phyloP scores from a whole-genome alignment of 73 alveolate species.

The Paramecium pentaurelia region DNA sequence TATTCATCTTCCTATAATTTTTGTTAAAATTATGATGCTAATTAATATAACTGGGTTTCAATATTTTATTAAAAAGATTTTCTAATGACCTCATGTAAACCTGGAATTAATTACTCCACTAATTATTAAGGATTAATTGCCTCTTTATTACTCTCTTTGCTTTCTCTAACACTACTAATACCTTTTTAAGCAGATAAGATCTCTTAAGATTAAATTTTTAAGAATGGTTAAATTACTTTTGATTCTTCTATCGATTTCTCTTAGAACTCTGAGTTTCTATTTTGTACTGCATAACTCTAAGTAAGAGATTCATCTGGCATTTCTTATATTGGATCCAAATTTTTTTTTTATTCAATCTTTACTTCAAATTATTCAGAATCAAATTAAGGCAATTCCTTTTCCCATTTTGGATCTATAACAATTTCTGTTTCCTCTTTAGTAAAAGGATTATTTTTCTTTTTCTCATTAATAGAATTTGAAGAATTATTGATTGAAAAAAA shows the following conservation, averaged over 20 bases:
- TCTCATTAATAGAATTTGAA: background rate
- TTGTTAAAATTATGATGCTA: background rate
- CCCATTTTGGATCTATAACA: background rate
- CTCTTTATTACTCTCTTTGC: background rate
- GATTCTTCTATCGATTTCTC: background rate
- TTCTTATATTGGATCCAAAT: background rate
- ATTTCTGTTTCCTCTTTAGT: background rate
- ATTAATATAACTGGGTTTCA: background rate
- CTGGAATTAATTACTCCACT: background rate
- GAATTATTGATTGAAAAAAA: background rate
- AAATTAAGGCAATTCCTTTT: background rate
- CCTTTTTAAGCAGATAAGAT: background rate
- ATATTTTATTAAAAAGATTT: background rate
- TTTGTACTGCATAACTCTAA: background rate
- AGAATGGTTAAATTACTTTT: background rate
- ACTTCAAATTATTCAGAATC: background rate
- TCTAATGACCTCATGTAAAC: background rate
- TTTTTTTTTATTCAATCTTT: background rate
- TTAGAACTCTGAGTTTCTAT: background rate
- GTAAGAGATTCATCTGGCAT: background rate
- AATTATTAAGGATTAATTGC: background rate
- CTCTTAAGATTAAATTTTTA: background rate
- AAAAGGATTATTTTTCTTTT: background rate
- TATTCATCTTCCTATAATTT: background rate
- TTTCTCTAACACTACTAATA: background rate